A percentile compares a stretch with the other conserved stretches of the same genome.
Conservation (phyloP, 306 rosid species). For the Elaeagnus macrophylla region DNA sequence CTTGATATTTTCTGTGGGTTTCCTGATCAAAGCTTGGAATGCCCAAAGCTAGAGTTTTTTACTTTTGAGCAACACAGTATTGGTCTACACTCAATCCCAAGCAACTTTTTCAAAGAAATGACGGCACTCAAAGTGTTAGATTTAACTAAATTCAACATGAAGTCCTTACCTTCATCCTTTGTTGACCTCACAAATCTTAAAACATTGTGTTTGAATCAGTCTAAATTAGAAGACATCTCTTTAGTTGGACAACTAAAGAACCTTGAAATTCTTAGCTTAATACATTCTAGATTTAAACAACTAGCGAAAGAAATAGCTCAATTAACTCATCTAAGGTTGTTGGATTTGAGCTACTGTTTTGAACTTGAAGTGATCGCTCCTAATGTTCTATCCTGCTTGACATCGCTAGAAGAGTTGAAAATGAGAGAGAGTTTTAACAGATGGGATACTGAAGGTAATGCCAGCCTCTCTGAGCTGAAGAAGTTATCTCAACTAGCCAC, state of each 20-base stretch:
- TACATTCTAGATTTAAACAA: no score
- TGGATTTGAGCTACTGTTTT: no score
- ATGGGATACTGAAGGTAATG: conserved; percentile 21
- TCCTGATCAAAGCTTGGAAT: conserved; percentile 2
- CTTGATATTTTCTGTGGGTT: no score
- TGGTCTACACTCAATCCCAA: conserved; percentile 11
- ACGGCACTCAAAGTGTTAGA: conserved; percentile 14
- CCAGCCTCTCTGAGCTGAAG: conserved; percentile 24
- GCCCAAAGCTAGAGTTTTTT: conserved; percentile 17
- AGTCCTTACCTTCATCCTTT: no score
- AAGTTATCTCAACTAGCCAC: conserved; percentile 13
- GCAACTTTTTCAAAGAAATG: conserved; percentile 11
- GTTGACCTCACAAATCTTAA: no score
- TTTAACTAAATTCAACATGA: no score
- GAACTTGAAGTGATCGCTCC: conserved; percentile 27
- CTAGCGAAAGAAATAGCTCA: no score
- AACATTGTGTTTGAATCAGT: no score
- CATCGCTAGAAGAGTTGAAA: conserved; percentile 29
- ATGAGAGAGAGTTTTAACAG: conserved; percentile 26
- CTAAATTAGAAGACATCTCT: no score
- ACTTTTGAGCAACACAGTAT: background rate
- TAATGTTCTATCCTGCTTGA: conserved; percentile 19
- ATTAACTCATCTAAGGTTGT: no score
- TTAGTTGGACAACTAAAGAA: no score
- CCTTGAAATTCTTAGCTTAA: no score